Evolutionary conservation across 306 rosid species (phyloP), one percentile per base, ranked within the genome.

Genomic region (Quercus suber): DNA sequence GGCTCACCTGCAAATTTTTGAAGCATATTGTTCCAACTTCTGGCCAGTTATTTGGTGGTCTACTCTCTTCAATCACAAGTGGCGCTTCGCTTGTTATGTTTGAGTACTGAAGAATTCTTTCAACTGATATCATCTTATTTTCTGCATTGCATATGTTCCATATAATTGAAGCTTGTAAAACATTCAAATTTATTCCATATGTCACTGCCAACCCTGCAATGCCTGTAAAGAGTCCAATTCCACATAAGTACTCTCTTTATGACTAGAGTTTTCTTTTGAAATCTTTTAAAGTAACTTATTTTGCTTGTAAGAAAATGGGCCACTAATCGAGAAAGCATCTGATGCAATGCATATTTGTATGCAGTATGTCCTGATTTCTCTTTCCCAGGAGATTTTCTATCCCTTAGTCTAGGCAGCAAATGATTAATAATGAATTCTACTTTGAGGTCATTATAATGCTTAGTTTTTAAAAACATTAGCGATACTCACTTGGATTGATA

Each of bases 131-230:
- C 92, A 95, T 95, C 83, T 91, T 95, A 80, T 90, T 90, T 88
- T 95, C 98, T 53, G 99, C 97, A 77, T 92, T 91, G 82, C 99
- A 95, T 69, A 95, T 89, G 87, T 92, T 92, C 99, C 98, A 95
- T 83, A 95, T 95, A 68, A 90, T 91, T 23, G 89, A 56, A 82
- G 99, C 97, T 89, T 92, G 99, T 84, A 85, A 31, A 35, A 90
- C 97, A 86, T 95, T 95, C 82, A 92, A 69, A 83, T 91, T 95
- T 85, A 95, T 95, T 71, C 99, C 99, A 73, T 92, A 95, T 55
- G 99, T 95, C 55, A 95, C 97, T 17, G 99, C 99, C 86, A 95
- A 88, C 53, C 99, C 99, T 4, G 98, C 99, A 75, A 92, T 91
- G 80, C 98, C 99, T 95, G 92, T 53, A 79, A 67, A 53, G 33